These are phyloP conservation scores for Thelonectria olida DNA, from an alignment of 2,329 filamentous ascomycete genomes.

Conservation along the genomic window DNA sequence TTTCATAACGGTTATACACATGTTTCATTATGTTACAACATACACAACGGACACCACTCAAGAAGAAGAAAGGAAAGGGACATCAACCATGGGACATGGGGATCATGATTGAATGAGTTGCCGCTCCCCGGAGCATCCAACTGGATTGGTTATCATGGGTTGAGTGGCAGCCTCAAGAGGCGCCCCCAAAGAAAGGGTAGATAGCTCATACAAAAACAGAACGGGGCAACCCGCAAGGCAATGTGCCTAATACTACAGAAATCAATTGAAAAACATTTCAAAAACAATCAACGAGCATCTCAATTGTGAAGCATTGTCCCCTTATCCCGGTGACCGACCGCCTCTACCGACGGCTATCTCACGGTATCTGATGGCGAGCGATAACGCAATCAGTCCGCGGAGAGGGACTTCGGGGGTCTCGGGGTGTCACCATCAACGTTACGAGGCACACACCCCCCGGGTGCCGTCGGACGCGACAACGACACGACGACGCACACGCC, in stretches of 20 bases:
- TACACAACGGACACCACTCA: slow-evolving; percentile 34
- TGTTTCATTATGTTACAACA: slow-evolving; percentile 7
- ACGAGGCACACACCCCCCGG: background rate
- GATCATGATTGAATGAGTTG: slow-evolving; percentile 26
- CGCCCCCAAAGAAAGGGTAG: slow-evolving; percentile 26
- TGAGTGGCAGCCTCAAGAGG: slow-evolving; percentile 35
- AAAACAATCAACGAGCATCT: slow-evolving; percentile 23
- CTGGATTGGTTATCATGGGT: slow-evolving; percentile 27
- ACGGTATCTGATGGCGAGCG: slow-evolving; percentile 2
- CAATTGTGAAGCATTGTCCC: slow-evolving; percentile 16
- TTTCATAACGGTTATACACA: slow-evolving; percentile 3
- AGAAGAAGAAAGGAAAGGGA: slow-evolving; percentile 27
- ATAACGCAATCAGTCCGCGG: background rate
- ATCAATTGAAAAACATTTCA: slow-evolving; percentile 36
- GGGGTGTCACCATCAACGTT: background rate
- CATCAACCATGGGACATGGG: slow-evolving; percentile 27
- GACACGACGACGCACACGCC: no score
- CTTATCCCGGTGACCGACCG: slow-evolving; percentile 23
- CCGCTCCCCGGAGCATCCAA: slow-evolving; percentile 32
- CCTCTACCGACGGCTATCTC: slow-evolving; percentile 21
- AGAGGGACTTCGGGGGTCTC: background rate
- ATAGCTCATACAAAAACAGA: slow-evolving; percentile 32
- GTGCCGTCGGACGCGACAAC: no score
- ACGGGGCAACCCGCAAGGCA: slow-evolving; percentile 14
- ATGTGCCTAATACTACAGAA: slow-evolving; percentile 20